Conservation (phyloP, 495 filamentous ascomycete genomes). For the Rhizodiscina lignyota region DNA sequence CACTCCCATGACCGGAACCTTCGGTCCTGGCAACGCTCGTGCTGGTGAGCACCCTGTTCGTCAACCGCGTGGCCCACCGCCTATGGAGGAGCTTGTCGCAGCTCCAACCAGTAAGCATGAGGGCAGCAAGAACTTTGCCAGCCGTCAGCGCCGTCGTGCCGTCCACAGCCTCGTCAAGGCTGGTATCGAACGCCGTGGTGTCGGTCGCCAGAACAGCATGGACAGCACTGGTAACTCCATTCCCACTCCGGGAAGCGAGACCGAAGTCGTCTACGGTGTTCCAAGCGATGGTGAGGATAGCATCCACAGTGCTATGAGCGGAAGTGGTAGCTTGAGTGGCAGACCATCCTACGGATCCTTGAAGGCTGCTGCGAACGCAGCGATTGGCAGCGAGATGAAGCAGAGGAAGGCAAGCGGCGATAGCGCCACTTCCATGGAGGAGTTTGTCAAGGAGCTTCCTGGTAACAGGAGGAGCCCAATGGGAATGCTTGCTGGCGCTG, state of each 20-base stretch:
- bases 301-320: conserved; percentile 60
- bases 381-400: conserved; percentile 72
- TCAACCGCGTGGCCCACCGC: conserved; percentile 84
- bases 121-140: conserved; percentile 96
- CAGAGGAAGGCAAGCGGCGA: too few species aligned
- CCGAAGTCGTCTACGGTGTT: conserved; percentile 55
- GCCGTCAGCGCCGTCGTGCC: conserved; percentile 81
- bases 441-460: too few species aligned
- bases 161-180: conserved; percentile 83
- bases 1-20: conserved; percentile 72
- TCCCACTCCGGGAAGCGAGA: conserved; percentile 83
- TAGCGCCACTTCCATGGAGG: too few species aligned
- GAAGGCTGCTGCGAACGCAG: conserved; percentile 60
- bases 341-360: conserved; percentile 65
- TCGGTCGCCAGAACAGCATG: conserved; percentile 30
- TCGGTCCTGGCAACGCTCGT: conserved; percentile 82
- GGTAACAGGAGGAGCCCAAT: too few species aligned
- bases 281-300: too few species aligned
- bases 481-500: too few species aligned
- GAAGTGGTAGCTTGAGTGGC: conserved; percentile 64
- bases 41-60: conserved; percentile 89
- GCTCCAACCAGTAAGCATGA: conserved; percentile 90
- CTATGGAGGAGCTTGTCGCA: conserved; percentile 75
- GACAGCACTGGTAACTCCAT: conserved; percentile 59
- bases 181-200: conserved; percentile 66